Conservation (phyloP, 2,329 filamentous ascomycete species). For the Exophiala sp. region DNA sequence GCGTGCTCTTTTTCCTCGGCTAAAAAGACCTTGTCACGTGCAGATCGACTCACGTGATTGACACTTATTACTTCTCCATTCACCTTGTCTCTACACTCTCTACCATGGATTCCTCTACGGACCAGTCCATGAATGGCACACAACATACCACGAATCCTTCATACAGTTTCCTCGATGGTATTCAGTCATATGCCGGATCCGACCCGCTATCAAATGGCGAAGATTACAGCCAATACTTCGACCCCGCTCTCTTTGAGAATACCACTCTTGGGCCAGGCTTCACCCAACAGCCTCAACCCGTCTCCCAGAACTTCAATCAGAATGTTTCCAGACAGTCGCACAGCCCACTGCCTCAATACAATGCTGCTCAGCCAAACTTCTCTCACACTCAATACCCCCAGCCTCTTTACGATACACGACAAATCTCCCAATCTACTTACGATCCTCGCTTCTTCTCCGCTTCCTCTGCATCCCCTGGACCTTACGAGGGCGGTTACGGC, state of each 20-base stretch:
- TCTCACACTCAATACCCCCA: constrained; percentile 21
- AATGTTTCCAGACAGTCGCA: constrained; percentile 19
- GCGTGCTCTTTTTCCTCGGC: not conserved
- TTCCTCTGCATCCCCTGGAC: constrained; percentile 20
- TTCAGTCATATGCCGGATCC: constrained; percentile 14
- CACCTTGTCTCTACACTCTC: not conserved
- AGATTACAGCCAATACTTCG: constrained; percentile 23
- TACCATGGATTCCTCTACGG: constrained; percentile 21
- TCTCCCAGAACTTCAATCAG: constrained; percentile 23
- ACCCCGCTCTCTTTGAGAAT: constrained; percentile 26
- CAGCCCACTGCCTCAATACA: constrained; percentile 25
- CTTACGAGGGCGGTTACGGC: constrained; percentile 15
- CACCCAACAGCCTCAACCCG: constrained; percentile 18
- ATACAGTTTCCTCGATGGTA: constrained; percentile 20
- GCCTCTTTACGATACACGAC: constrained; percentile 19
- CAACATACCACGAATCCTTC: constrained; percentile 15
- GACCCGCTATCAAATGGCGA: constrained; percentile 17
- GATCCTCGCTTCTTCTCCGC: constrained; percentile 22
- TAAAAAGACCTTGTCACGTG: not conserved
- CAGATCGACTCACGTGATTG: not conserved
- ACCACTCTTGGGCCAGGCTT: constrained; percentile 17
- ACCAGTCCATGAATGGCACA: constrained; percentile 14
- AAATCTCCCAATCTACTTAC: constrained; percentile 18
- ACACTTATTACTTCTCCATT: not conserved
- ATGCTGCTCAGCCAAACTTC: constrained; percentile 16